Evolutionary conservation across 148 eudicot genomes (phyloP), one percentile per base, ranked within the genome.

Genomic region (Amaranthus hypochondriacus): DNA sequence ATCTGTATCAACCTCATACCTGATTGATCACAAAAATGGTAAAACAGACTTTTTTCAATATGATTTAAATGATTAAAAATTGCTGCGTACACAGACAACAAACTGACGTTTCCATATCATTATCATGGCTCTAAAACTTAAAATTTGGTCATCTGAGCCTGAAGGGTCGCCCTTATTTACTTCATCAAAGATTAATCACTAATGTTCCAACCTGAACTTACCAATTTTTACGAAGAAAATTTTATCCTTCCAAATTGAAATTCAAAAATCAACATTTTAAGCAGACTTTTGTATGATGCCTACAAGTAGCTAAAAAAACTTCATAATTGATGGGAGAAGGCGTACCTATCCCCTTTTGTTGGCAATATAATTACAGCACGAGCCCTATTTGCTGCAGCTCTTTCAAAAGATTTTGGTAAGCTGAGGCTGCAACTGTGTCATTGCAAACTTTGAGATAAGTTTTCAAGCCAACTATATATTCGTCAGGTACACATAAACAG

Each of bases 1-100:
- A 87, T 96, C 96, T 13, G 97, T 85, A 75, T 96, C 99, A 80
- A 96, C 88, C 88, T 93, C 97, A 79, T 92, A 90, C 87, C 97
- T 92, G 82, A 56, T 61, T 68, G 64, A 77, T 58, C 61, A 56
- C 57, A 43, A 78, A 56, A 55, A 78, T 43, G 54, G 48, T 74
- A 56, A 79, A 28, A 47, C 55, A 53, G 57, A 56, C 7, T 42
- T 56, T 59, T 47, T 57, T 39, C 18, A 9, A 18, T 28, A 68
- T 13, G 11, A 21, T 11, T 6, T 11, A 4, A 28, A 13, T 13
- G 39, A 4, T 13, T 52, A 48, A 9, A 65, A 14, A 6, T 13
- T 65, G 39, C 39, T 28, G 0, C 39, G 39, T 28, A 28, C 39
- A 28, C 39, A 28, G 39, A 28, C 39, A 28, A 28, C 39, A 56